Base-by-base conservation (phyloP, 2,329 filamentous ascomycete species). In the Aureobasidium namibiae region DNA sequence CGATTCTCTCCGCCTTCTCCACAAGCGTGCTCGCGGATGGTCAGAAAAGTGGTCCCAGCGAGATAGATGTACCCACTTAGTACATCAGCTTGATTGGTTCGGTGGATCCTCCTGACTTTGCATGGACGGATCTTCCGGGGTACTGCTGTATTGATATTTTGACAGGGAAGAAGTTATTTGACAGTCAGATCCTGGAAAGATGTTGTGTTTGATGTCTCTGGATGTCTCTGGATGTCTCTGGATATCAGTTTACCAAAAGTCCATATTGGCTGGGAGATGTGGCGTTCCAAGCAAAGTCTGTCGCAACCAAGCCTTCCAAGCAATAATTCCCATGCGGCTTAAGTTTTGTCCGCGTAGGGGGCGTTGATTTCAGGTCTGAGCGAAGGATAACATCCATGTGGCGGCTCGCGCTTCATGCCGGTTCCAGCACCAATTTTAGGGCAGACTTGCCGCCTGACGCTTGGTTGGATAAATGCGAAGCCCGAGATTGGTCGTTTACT, bases 1-100 rank as follows among this genome's bases (percentile, higher is more conserved):
- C 39, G 29, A 56, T 56, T 54, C 24, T 24, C 39, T 45, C 52
- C 52, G 52, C 52, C 18, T 56, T 56, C 52, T 33, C 52, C 52
- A 56, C 52, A 54, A 31, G 50, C 29, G 49, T 45, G 38, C 24
- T 39, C 18, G 39, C 26, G 29, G 13, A 31, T 45, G 39, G 52
- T 45, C 13, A 29, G 44, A 18, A 56, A 7, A 11, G 14, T 56
- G 39, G 38, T 54, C 23, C n/a, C 13, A 54, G 50, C 50, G 50
- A 54, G 24, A 16, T 18, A 10, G 4, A 36, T 42, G 38, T 56
- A 45, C 52, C 52, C 52, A 56, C 52, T 56, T 56, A 45, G 39
- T 39, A 18, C 39, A 26, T 14, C 14, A 45, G 18, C 18, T 21
- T 18, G 52, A 36, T 56, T 36, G 52, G 52, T 13, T 16, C 7